Percentiles rank a stretch among this genome's conserved stretches.
These are phyloP conservation scores for Fraxinus greggii DNA, from an alignment of 305 asterid species.

Conservation along the genomic window DNA sequence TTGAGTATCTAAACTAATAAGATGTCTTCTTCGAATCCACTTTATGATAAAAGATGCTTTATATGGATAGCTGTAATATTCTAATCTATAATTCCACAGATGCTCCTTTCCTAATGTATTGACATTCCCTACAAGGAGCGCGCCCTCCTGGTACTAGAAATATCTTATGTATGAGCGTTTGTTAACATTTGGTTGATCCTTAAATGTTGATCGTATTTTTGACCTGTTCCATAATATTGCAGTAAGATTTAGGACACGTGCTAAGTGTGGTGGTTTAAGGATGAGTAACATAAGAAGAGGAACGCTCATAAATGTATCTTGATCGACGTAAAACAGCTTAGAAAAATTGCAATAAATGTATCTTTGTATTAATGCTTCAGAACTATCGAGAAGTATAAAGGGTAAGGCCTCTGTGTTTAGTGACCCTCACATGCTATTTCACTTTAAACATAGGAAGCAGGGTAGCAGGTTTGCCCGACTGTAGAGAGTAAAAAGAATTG, in stretches of 20 bases:
- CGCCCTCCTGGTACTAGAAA: not conserved
- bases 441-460: not conserved
- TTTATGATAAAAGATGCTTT: not conserved
- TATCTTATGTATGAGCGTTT: not conserved
- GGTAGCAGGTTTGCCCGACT: not conserved
- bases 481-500: not conserved
- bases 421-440: not conserved
- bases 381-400: not conserved
- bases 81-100: not conserved
- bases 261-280: not conserved
- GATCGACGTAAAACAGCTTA: not conserved
- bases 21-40: not conserved
- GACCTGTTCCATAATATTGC: not conserved
- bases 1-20: not conserved
- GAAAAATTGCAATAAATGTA: not conserved
- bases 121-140: not conserved
- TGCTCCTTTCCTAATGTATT: not conserved
- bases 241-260: not conserved
- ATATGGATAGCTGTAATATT: not conserved
- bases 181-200: not conserved
- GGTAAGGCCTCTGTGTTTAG: not conserved
- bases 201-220: not conserved
- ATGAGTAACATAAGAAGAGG: not conserved
- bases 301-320: not conserved
- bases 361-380: not conserved